Evolutionary conservation across 805 yeast species (phyloP), one percentile per base, ranked within the genome.

Genomic region (Saccharomyces eubayanus): DNA sequence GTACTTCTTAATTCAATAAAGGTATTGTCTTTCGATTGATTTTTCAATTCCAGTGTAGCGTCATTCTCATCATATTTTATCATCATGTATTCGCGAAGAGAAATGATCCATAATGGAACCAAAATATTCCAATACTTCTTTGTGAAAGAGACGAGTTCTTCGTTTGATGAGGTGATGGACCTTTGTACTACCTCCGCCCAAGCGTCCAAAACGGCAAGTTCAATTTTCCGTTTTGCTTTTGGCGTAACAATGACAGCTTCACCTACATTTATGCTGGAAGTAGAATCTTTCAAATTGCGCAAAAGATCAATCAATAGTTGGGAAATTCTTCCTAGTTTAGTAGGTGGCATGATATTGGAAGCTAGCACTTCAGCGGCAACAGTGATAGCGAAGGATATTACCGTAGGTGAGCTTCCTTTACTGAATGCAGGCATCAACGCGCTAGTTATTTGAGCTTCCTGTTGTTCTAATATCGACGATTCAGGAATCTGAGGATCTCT

Each of bases 361-460:
- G 82, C 79, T 27, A 91, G 76, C 62, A 92, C 83, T 53, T 83
- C 83, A 0, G 96, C 90, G 40, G 87, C 81, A 1, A 90, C 86
- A 45, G 80, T 80, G 36, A 92, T 79, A 0, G 97, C 96, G 51
- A 79, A 80, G 24, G 87, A 80, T 1, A 92, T 90, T 0, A 89
- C 77, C 40, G 79, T 78, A 1, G 95, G 81, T 11, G 85, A 83
- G 53, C 90, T 84, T 20, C 84, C 91, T 2, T 78, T 73, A 31
- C 78, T 78, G 70, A 94, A 92, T 10, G 96, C 89, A 0, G 97
- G 96, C 49, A 89, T 79, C 53, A 92, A 75, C 0, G 98, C 96
- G 54, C 96, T 85, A 9, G 88, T 84, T 9, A 94, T 88, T 61
- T 89, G 97, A 0, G 98, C 98, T 62, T 94, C 97, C 63, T 87